Percentiles rank a stretch among this genome's conserved stretches.
These are phyloP conservation scores for Hymenoscyphus salicellus DNA, from an alignment of 2,329 filamentous ascomycete genomes.

Conservation along the genomic window DNA sequence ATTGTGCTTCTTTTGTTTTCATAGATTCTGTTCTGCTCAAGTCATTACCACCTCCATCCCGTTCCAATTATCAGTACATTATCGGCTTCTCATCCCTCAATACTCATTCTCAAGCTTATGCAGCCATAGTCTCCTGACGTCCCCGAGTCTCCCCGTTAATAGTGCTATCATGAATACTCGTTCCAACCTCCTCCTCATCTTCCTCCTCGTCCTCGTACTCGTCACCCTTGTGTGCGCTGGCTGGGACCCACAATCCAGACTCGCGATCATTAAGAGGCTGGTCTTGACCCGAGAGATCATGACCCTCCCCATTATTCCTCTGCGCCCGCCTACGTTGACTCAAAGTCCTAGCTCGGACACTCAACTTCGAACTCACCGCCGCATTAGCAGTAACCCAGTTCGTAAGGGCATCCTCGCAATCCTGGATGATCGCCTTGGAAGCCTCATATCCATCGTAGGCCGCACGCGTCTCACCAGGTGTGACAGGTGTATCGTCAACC, in stretches of 20 bases:
- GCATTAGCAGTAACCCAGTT: constrained; percentile 95
- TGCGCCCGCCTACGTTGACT: constrained; percentile 77
- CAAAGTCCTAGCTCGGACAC: constrained; percentile 79
- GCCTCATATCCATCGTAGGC: constrained; percentile 98
- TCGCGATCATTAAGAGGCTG: constrained; percentile 73
- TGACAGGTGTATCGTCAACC: constrained; percentile 94
- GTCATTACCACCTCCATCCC: too few species aligned
- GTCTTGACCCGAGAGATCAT: constrained; percentile 82
- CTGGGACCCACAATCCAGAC: constrained; percentile 76
- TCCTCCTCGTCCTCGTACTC: constrained; percentile 39
- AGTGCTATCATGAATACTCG: constrained; percentile 49
- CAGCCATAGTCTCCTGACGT: constrained; percentile 47
- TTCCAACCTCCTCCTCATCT: constrained; percentile 56
- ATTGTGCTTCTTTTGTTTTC: too few species aligned
- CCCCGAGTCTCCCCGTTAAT: constrained; percentile 58
- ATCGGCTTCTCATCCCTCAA: background rate
- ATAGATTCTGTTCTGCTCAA: too few species aligned
- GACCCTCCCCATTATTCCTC: constrained; percentile 61
- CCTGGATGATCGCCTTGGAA: constrained; percentile 98
- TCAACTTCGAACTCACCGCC: constrained; percentile 81
- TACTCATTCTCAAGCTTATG: constrained; percentile 18
- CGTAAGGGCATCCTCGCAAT: constrained; percentile 94
- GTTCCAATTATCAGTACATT: background rate
- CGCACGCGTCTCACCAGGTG: constrained; percentile 89
- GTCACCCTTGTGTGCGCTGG: constrained; percentile 58